These are phyloP conservation scores for Salix brachista DNA, from an alignment of 345 rosid genomes.

Conservation along the genomic window DNA sequence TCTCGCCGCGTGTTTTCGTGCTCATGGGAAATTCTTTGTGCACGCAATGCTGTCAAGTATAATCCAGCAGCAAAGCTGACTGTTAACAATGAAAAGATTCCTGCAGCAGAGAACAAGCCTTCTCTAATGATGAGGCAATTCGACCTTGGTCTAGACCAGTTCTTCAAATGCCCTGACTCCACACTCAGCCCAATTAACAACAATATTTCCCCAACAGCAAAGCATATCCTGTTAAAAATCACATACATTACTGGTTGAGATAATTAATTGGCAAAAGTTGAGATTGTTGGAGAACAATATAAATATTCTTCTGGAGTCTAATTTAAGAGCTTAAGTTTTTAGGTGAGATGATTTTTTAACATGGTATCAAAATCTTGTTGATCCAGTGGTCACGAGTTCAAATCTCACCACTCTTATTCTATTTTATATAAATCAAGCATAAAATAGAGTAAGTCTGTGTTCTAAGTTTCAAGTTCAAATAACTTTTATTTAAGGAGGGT, in stretches of 20 bases:
- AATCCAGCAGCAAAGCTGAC: constrained; percentile 67
- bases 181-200: constrained; percentile 70
- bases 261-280: neutral
- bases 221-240: constrained; percentile 50
- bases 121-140: constrained; percentile 55
- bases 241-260: neutral
- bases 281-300: no score
- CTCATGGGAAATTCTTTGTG: constrained; percentile 48
- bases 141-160: constrained; percentile 71
- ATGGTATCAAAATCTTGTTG: no score
- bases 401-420: no score
- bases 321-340: no score
- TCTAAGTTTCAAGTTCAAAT: accelerated
- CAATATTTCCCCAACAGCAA: constrained; percentile 71
- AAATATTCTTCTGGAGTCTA: no score
- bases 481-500: accelerated
- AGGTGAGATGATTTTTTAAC: no score
- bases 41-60: constrained; percentile 70
- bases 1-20: constrained; percentile 47
- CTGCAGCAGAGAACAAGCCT: constrained; percentile 85
- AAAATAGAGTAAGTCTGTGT: accelerated
- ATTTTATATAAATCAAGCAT: no score
- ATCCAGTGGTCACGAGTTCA: no score
- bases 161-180: constrained; percentile 83
- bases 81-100: constrained; percentile 55